These are phyloP conservation scores for Trichoderma oligosporum DNA, from an alignment of 2,329 filamentous ascomycete genomes.

Conservation along the genomic window DNA sequence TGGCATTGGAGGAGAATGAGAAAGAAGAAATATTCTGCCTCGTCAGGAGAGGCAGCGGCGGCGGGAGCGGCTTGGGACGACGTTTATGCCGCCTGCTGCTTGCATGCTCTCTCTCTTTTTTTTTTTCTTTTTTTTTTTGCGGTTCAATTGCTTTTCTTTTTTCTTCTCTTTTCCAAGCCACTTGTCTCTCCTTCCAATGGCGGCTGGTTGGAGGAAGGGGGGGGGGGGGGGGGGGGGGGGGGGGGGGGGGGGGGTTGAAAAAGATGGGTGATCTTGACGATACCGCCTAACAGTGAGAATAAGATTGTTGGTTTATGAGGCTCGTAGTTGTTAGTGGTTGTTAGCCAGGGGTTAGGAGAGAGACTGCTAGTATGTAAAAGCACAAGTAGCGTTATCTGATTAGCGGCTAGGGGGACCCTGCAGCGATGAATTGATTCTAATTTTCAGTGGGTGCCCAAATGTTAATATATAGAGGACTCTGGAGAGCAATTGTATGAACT, in stretches of 20 bases:
- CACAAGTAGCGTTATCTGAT: background rate
- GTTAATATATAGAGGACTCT: too few species aligned
- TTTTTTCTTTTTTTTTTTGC: background rate
- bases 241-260: background rate
- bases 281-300: background rate
- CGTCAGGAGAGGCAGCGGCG: constrained; percentile 3
- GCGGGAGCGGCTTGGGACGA: constrained; percentile 5
- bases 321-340: background rate
- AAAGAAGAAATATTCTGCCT: background rate
- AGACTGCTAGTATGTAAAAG: background rate
- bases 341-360: background rate
- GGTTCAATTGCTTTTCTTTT: background rate
- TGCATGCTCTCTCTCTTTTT: constrained; percentile 5
- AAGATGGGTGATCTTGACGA: background rate
- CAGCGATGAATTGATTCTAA: background rate
- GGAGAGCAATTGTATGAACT: background rate
- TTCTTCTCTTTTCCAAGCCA: background rate
- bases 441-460: background rate
- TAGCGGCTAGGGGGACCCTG: background rate
- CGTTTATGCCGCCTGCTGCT: constrained; percentile 10
- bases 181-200: background rate
- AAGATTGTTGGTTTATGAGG: background rate
- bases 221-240: background rate
- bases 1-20: constrained; percentile 30
- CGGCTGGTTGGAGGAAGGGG: background rate